Percentiles rank a stretch among this genome's conserved stretches.
These are phyloP conservation scores for Mucor piriformis DNA, from an alignment of 371 early-diverging fungal species.

Conservation along the genomic window DNA sequence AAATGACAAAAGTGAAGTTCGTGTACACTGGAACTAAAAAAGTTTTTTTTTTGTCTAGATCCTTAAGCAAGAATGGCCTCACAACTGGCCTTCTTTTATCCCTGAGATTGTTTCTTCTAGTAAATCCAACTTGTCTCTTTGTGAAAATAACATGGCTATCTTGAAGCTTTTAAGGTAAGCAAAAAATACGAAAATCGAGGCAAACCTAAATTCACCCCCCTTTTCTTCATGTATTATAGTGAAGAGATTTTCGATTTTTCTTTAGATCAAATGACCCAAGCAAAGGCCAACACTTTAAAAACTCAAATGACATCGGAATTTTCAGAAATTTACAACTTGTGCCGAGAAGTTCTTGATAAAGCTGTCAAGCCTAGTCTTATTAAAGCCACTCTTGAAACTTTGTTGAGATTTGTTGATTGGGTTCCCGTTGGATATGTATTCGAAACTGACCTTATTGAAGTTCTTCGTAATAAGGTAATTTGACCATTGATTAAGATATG, in stretches of 20 bases:
- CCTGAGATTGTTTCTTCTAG: conserved; percentile 97
- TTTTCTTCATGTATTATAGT: conserved; percentile 44
- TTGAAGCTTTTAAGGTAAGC: conserved; percentile 90
- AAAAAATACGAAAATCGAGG: neutral
- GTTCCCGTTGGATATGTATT: conserved; percentile 97
- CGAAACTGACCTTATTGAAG: conserved; percentile 91
- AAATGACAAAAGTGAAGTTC: conserved; percentile 63
- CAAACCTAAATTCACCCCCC: no score
- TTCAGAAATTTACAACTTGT: conserved; percentile 93
- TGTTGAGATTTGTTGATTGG: conserved; percentile 96
- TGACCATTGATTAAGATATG: neutral
- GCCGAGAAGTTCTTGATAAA: conserved; percentile 93
- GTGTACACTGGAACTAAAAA: neutral
- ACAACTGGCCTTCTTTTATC: conserved; percentile 99
- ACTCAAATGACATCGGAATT: conserved; percentile 96
- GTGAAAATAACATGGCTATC: conserved; percentile 99
- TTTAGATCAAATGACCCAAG: conserved; percentile 97
- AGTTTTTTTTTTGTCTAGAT: conserved; percentile 63
- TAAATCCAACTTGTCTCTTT: conserved; percentile 88
- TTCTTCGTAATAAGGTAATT: conserved; percentile 78
- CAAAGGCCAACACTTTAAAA: conserved; percentile 89
- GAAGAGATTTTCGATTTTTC: conserved; percentile 99
- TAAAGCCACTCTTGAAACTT: conserved; percentile 89
- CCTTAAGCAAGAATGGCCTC: conserved; percentile 99
- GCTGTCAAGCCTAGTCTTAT: conserved; percentile 89